phyloP scores from a whole-genome alignment of 2,329 filamentous ascomycete species.

The Arthrinium puccinioides region DNA sequence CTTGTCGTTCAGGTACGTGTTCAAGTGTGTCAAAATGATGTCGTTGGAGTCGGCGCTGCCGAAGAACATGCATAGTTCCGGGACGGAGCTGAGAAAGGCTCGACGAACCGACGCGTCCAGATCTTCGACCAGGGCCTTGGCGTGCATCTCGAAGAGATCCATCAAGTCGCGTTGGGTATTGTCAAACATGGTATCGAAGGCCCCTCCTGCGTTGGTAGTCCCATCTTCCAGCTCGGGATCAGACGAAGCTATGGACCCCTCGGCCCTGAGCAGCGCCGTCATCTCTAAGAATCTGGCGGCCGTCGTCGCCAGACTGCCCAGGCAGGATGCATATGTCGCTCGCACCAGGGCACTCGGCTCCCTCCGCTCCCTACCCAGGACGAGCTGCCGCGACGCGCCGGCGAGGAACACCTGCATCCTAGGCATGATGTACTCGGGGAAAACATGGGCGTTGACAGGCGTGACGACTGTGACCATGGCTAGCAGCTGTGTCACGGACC shows the following conservation, averaged over 20 bases:
- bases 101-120: slow-evolving; percentile 76
- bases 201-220: slow-evolving; percentile 55
- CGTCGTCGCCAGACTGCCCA: slow-evolving; percentile 81
- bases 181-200: slow-evolving; percentile 80
- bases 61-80: slow-evolving; percentile 91
- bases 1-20: slow-evolving; percentile 92
- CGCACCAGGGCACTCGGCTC: slow-evolving; percentile 66
- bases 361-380: slow-evolving; percentile 27
- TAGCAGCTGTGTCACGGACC: slow-evolving; percentile 81
- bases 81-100: slow-evolving; percentile 86
- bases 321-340: slow-evolving; percentile 86
- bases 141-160: slow-evolving; percentile 78
- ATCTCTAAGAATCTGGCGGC: slow-evolving; percentile 83
- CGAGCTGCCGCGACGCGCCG: slow-evolving; percentile 27
- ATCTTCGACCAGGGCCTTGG: slow-evolving; percentile 85
- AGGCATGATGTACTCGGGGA: slow-evolving; percentile 61
- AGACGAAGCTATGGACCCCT: slow-evolving; percentile 69
- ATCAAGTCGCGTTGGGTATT: slow-evolving; percentile 77
- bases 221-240: slow-evolving; percentile 77
- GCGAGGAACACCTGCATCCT: slow-evolving; percentile 50
- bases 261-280: slow-evolving; percentile 78
- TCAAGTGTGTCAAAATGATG: slow-evolving; percentile 90
- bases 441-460: slow-evolving; percentile 62
- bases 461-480: slow-evolving; percentile 86
- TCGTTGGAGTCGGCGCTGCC: slow-evolving; percentile 88